Base-by-base conservation (phyloP, 495 filamentous ascomycete genomes). In the Penicillium manginii region DNA sequence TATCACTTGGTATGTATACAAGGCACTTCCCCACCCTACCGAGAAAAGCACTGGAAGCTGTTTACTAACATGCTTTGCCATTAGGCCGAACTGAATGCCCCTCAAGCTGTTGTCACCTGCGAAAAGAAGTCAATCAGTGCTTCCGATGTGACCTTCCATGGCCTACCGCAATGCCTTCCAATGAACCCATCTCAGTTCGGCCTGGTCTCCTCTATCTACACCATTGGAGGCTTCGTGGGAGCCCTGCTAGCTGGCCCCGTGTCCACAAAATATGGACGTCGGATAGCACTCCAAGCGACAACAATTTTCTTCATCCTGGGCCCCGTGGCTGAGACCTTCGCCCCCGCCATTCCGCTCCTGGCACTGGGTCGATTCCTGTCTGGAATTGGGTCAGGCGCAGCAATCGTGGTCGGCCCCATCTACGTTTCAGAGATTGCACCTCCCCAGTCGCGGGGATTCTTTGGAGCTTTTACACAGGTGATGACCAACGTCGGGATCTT, bases 401-500 rank as follows among this genome's bases (percentile, higher is more conserved):
- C 91, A 8, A 89, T 92, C 9, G 94, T 98, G 21, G 88, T 96
- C n/a, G 91, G 94, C 0, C 94, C 94, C n/a, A 85, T 98, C 31
- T 98, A 93, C 73, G 89, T 98, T 57, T 91, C 91, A 17, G 96
- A 98, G 71, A 81, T 96, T 17, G 89, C 92, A 0, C 94, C 93
- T 15, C 89, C 89, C 0, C 74, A 75, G 4, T 82, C 89, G 50
- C 87, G 88, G 42, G 96, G 96, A 2, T 85, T 92, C 56, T 97
- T 96, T 67, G 94, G 96, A 8, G 87, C 89, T 15, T 87, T 96
- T 64, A 98, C 94, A 3, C 94, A 98, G 66, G 81, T 98, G 60
- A 92, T 91, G 77, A 91, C 93, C 69, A 97, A 97, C 64, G 74
- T 94, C n/a, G 94, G 94, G 14, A 98, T 98, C 50, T 70, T 98